Evolutionary conservation across 2,329 filamentous ascomycete genomes (phyloP).

Genomic region (Xylariaceae sp.): DNA sequence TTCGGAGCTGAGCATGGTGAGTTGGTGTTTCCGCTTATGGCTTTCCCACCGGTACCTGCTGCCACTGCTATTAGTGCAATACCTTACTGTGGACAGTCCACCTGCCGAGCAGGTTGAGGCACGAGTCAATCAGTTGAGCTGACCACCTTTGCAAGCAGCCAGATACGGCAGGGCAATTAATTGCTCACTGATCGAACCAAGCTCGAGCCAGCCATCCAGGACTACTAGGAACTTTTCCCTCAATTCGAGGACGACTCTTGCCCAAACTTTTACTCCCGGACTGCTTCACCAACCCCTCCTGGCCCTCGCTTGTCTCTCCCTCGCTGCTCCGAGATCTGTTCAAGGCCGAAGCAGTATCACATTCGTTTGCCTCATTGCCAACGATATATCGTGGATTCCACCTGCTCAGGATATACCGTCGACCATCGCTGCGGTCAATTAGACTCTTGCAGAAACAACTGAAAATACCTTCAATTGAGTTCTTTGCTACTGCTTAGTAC

Average conservation of each 20-base stretch:
- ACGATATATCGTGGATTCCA: neutral
- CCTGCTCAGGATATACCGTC: neutral
- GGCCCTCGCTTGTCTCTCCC: slow-evolving; percentile 1
- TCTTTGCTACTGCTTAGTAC: too few relatives aligned
- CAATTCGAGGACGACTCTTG: neutral
- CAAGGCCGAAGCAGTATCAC: slow-evolving; percentile 4
- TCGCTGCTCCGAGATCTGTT: slow-evolving; percentile 1
- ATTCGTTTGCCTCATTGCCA: slow-evolving; percentile 7
- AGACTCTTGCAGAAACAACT: too few relatives aligned
- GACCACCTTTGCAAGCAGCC: neutral
- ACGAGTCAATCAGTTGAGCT: slow-evolving; percentile 2
- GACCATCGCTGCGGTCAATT: too few relatives aligned
- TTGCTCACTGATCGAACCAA: neutral
- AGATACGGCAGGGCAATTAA: neutral
- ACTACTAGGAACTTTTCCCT: slow-evolving; percentile 1
- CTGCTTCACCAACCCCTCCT: slow-evolving; percentile 1
- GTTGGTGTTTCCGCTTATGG: too few relatives aligned
- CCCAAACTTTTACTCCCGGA: neutral
- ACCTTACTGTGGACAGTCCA: too few relatives aligned
- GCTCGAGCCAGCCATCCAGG: neutral
- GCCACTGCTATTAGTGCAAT: too few relatives aligned
- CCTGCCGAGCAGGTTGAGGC: too few relatives aligned
- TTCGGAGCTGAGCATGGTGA: too few relatives aligned
- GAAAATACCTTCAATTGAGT: too few relatives aligned
- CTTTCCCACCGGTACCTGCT: too few relatives aligned